These are phyloP conservation scores for Elsinoe arachidis DNA, from an alignment of 2,329 filamentous ascomycete species.

Conservation along the genomic window DNA sequence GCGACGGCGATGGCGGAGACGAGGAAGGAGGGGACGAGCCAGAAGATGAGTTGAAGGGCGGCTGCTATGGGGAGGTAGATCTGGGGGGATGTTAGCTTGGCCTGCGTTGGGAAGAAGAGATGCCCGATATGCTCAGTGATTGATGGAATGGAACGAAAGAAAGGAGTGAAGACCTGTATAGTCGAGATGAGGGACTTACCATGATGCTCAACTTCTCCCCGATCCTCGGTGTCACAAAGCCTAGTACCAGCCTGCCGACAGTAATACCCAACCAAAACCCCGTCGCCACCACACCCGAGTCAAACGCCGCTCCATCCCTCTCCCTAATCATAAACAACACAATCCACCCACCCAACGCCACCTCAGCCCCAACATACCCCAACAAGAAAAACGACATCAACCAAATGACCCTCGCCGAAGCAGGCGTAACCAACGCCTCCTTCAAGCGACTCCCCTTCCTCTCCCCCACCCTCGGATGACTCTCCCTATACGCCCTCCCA, in stretches of 20 bases:
- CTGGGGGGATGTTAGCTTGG: not conserved
- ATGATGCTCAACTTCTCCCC: slow-evolving; percentile 57
- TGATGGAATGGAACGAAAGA: no score
- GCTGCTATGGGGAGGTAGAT: slow-evolving; percentile 55
- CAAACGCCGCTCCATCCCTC: slow-evolving; percentile 58
- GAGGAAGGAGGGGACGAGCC: slow-evolving; percentile 64
- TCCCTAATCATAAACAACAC: slow-evolving; percentile 80
- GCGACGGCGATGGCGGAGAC: slow-evolving; percentile 60
- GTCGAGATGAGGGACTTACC: slow-evolving; percentile 21
- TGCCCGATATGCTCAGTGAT: no score
- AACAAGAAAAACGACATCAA: slow-evolving; percentile 66
- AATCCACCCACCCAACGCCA: slow-evolving; percentile 71
- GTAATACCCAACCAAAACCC: slow-evolving; percentile 82
- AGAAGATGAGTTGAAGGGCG: slow-evolving; percentile 59
- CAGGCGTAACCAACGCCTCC: slow-evolving; percentile 40
- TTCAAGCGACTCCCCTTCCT: slow-evolving; percentile 37
- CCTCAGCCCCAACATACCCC: slow-evolving; percentile 70
- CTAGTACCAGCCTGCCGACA: slow-evolving; percentile 60
- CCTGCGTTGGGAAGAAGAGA: no score
- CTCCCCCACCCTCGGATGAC: slow-evolving; percentile 40
- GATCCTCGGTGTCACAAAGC: slow-evolving; percentile 64
- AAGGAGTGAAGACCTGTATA: no score
- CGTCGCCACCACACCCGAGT: slow-evolving; percentile 65
- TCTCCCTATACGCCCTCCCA: slow-evolving; percentile 45
- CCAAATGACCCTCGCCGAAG: slow-evolving; percentile 56